Percentiles rank a stretch among this genome's conserved stretches.
Conservation (phyloP, 78 protist species). For the Speleostelium caveatum region DNA sequence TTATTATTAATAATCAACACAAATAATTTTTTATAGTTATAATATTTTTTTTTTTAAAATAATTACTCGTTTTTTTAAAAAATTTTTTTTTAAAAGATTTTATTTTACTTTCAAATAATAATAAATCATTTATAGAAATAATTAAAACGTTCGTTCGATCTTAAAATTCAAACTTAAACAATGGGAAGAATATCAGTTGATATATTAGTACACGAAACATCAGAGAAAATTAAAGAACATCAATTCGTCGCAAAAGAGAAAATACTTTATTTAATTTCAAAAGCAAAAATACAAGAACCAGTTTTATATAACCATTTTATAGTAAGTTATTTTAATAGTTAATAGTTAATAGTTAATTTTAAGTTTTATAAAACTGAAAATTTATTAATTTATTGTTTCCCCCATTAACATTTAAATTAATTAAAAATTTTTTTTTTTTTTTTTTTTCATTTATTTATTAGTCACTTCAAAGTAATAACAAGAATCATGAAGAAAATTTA, state of each 20-base stretch:
- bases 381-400: not conserved
- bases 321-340: not conserved
- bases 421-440: not conserved
- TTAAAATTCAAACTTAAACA: no score
- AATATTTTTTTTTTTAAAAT: no score
- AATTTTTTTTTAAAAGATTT: no score
- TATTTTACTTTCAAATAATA: no score
- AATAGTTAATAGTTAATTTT: not conserved
- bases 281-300: not conserved
- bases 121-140: no score
- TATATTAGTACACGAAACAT: not conserved
- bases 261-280: not conserved
- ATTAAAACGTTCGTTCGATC: no score
- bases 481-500: not conserved
- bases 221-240: slow-evolving; percentile 1
- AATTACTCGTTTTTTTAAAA: no score
- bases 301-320: slow-evolving; percentile 4
- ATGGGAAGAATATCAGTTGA: slow-evolving; percentile 22
- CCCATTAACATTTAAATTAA: not conserved
- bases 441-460: no score
- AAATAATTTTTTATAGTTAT: no score
- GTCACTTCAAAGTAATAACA: not conserved
- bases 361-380: no score
- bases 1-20: no score
- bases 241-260: not conserved